phyloP scores from a whole-genome alignment of 805 yeast species.

The Kluyveromyces dobzhanskii region DNA sequence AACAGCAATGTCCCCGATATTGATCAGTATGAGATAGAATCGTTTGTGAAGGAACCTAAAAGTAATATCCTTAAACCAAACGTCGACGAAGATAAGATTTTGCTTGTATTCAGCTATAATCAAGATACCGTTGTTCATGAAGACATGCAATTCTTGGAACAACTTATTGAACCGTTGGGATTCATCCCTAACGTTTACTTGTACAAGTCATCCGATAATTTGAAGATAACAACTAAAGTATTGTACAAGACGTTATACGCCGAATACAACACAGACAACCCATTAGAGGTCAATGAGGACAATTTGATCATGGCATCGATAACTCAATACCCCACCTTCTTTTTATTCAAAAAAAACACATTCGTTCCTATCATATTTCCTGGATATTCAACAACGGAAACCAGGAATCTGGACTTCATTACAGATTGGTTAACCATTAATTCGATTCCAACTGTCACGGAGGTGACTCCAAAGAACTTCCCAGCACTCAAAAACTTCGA shows the following conservation, averaged over 20 bases:
- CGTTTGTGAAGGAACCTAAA: conserved; percentile 13
- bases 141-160: conserved; percentile 53
- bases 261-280: conserved; percentile 38
- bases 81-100: conserved; percentile 25
- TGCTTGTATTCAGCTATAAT: conserved; percentile 46
- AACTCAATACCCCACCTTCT: conserved; percentile 53
- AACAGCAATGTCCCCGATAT: conserved; percentile 36
- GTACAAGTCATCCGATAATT: conserved; percentile 42
- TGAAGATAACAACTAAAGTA: conserved; percentile 35
- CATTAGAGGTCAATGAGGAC: conserved; percentile 29
- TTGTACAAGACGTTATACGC: conserved; percentile 30
- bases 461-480: conserved; percentile 36
- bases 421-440: conserved; percentile 42
- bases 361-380: conserved; percentile 45
- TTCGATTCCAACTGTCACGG: conserved; percentile 44
- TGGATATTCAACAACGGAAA: conserved; percentile 56
- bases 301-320: conserved; percentile 43
- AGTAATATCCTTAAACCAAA: conserved; percentile 7
- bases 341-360: conserved; percentile 51
- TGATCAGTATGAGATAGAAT: conserved; percentile 8
- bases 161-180: conserved; percentile 52
- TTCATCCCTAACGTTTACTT: conserved; percentile 49
- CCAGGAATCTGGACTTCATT: conserved; percentile 42
- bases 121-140: conserved; percentile 41
- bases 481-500: conserved; percentile 11